Base-by-base conservation (phyloP, 2,329 filamentous ascomycete species). In the Botrytis elliptica region DNA sequence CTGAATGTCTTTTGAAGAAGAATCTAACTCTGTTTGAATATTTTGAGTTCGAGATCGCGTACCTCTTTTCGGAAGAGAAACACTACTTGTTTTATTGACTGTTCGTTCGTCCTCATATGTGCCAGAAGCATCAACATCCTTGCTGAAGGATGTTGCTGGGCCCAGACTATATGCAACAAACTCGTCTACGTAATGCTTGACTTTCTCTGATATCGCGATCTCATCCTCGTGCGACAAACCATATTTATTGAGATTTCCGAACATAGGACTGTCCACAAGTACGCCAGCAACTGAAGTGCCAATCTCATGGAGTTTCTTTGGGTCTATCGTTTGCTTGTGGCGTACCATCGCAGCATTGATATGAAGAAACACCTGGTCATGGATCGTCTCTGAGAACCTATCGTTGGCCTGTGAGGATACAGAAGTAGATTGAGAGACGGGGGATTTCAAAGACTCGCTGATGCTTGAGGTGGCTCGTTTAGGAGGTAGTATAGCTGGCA, bases 121-220 rank as follows among this genome's bases (percentile, higher is more conserved):
- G 38, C 25, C 20, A 9, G n/a, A 4, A 67, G 36, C 2, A 25
- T 44, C 40, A 20, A 16, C 16, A 49, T 68, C 52, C 1, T 20
- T 59, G 33, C 16, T 22, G 44, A 57, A 44, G 14, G 63, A 40
- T 42, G 52, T 72, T 25, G 52, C 33, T 22, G 49, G 38, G 22
- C 46, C 66, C 29, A 73, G 49, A 16, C 55, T 64, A n/a, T 52
- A 20, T 40, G 57, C 49, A 16, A 71, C 68, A 57, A 71, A 74
- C 8, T 71, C 49, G 33, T 74, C 60, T 49, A 74, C 60, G n/a
- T 71, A 71, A 25, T 63, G 36, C 18, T 62, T 52, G 9, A 62
- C 68, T n/a, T 60, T 71, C 74, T 73, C 52, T 29, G 60, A 66
- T 65, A 74, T 71, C 49, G 8, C 29, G 14, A 25, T 64, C 63